Conservation (phyloP, 108 stramenopile species). For the Cyclotella baltica region DNA sequence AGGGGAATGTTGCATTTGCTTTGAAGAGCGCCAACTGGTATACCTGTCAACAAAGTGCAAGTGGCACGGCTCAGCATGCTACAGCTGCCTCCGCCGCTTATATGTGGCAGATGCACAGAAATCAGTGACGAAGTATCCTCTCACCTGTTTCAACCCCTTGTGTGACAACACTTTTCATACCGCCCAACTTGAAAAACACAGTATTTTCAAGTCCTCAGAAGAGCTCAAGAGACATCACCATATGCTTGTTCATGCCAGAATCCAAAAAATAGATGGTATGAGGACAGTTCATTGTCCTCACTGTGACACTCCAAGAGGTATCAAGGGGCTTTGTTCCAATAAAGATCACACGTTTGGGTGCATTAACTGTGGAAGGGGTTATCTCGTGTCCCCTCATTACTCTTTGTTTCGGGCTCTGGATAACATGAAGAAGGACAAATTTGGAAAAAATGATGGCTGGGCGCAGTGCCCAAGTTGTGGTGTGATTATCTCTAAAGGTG, state of each 20-base stretch:
- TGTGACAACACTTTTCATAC: not conserved
- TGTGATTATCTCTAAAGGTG: slow-evolving; percentile 28
- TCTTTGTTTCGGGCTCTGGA: slow-evolving; percentile 10
- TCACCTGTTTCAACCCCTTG: slow-evolving; percentile 19
- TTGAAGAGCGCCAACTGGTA: not conserved
- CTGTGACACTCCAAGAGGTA: slow-evolving; percentile 10
- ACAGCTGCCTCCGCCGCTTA: slow-evolving; percentile 15
- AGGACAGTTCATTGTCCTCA: slow-evolving; percentile 20
- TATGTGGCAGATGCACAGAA: slow-evolving; percentile 15
- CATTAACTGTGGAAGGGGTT: slow-evolving; percentile 10
- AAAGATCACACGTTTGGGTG: not conserved
- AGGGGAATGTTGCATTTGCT: slow-evolving; percentile 25
- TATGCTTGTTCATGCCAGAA: not conserved
- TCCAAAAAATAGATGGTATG: not conserved
- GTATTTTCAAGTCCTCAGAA: not conserved
- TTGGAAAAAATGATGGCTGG: slow-evolving; percentile 29
- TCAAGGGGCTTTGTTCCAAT: slow-evolving; percentile 4
- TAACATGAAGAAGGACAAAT: slow-evolving; percentile 5
- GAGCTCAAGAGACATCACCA: slow-evolving; percentile 24
- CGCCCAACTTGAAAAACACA: slow-evolving; percentile 1
- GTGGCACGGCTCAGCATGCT: slow-evolving; percentile 21
- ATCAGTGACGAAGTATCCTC: slow-evolving; percentile 21
- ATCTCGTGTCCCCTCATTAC: slow-evolving; percentile 10
- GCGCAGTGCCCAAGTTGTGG: slow-evolving; percentile 34
- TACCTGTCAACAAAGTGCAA: slow-evolving; percentile 3